A percentile compares a stretch with the other conserved stretches of the same genome.
These are phyloP conservation scores for Chlorella sp. DNA, from an alignment of 139 green algal genomes.

Conservation along the genomic window DNA sequence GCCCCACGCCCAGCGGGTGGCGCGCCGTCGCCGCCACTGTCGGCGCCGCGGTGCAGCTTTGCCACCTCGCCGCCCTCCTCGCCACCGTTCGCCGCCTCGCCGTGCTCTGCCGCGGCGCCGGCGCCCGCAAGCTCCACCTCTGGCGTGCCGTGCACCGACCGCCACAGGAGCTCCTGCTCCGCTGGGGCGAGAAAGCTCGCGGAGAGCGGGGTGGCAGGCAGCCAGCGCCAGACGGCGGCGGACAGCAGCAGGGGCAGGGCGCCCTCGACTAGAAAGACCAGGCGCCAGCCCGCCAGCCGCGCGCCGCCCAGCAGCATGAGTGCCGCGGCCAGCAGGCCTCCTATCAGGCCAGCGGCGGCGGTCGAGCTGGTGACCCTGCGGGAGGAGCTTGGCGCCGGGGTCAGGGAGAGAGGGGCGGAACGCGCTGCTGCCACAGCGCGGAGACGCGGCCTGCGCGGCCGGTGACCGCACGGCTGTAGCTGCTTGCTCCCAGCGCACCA, in stretches of 20 bases:
- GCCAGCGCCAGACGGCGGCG: neutral
- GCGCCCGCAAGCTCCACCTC: constrained; percentile 1
- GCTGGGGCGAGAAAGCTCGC: neutral
- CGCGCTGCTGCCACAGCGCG: no score
- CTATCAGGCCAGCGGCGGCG: constrained; percentile 3
- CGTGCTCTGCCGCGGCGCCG: neutral
- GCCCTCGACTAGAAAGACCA: constrained; percentile 28
- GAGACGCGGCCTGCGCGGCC: no score
- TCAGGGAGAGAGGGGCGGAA: no score
- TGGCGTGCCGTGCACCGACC: neutral
- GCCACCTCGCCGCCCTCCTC: neutral
- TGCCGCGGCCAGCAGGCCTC: constrained; percentile 8
- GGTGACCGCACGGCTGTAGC: no score
- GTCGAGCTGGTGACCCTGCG: constrained; percentile 15
- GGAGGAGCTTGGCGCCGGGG: neutral
- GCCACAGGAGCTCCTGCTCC: constrained; percentile 18
- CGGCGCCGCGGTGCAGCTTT: neutral
- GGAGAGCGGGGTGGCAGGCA: constrained; percentile 13
- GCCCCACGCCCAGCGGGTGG: neutral
- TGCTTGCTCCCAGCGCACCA: neutral
- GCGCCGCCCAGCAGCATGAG: constrained; percentile 14
- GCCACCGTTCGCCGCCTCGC: neutral
- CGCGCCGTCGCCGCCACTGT: neutral
- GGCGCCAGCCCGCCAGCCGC: constrained; percentile 18
- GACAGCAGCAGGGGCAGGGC: constrained; percentile 6